Evolutionary conservation across 495 filamentous ascomycete genomes (phyloP), one percentile per base, ranked within the genome.

Genomic region (Podospora anserina): DNA sequence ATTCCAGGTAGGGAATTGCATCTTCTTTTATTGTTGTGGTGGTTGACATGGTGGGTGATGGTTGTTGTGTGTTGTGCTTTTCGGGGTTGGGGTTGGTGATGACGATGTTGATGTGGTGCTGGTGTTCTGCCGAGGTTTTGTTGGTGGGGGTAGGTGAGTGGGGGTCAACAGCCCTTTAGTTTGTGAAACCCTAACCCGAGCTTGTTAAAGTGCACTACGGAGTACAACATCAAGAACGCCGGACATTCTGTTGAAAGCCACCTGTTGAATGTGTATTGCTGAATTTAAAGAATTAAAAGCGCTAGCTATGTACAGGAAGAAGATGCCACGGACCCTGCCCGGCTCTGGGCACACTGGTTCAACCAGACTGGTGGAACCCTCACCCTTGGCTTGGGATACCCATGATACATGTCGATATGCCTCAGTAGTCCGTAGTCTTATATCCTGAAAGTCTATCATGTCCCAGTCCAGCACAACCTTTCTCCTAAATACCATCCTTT

Each of bases 1-100:
- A 72, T 15, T 65, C 39, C 5, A 74, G 27, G 11, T 28, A 69
- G 0, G 73, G 71, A 0, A 73, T 59, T 3, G 64, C 7, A 13
- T 60, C 30, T 44, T 66, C 15, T 19, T 27, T 60, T 0, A 65
- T 57, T 15, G 20, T 34, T 16, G 65, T 63, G 18, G 28, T 0
- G 7, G 9, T n/a, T 61, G 65, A 19, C 34, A 34, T 61, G 20
- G 26, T 34, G 6, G 59, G 16, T 61, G 59, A 9, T 61, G 59
- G 27, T 28, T 23, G 19, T 5, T 58, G 23, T 23, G 23, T 58
- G 18, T 18, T 20, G 39, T 49, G 39, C 0, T 0, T 49, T 49
- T 26, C 55, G 13, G 23, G 23, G 55, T 26, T 58, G 55, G 55
- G 23, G 55, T 20, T 58, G 55, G 23, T 58, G 55, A 58, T 58